These are phyloP conservation scores for Chrysosphaeria jannelii DNA, from an alignment of 2,329 filamentous ascomycete genomes.

Conservation along the genomic window DNA sequence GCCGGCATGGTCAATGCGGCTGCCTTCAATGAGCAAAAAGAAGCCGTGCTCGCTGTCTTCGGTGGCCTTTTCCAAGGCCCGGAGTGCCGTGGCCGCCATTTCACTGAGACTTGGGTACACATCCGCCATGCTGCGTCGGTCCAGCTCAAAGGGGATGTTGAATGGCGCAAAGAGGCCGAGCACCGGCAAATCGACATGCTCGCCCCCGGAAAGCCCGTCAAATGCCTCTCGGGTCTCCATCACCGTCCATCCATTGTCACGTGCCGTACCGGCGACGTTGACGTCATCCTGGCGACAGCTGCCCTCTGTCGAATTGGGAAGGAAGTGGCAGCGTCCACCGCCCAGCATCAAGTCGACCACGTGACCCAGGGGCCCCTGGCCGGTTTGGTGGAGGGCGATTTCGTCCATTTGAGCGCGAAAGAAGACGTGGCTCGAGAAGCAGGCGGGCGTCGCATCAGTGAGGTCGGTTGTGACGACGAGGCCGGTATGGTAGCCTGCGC, in stretches of 20 bases:
- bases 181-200: slow-evolving; percentile 43
- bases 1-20: slow-evolving; percentile 82
- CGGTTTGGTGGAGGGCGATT: slow-evolving; percentile 78
- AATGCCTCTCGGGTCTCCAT: slow-evolving; percentile 43
- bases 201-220: slow-evolving; percentile 37
- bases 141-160: slow-evolving; percentile 83
- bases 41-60: slow-evolving; percentile 68
- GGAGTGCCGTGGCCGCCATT: slow-evolving; percentile 64
- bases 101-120: slow-evolving; percentile 71
- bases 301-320: slow-evolving; percentile 51
- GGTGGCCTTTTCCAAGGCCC: slow-evolving; percentile 53
- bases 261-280: slow-evolving; percentile 44
- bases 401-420: slow-evolving; percentile 55
- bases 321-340: slow-evolving; percentile 75
- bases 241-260: slow-evolving; percentile 55
- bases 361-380: slow-evolving; percentile 58
- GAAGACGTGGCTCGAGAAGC: slow-evolving; percentile 73
- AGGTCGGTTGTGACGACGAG: slow-evolving; percentile 84
- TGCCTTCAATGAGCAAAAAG: slow-evolving; percentile 96
- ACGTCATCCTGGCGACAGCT: slow-evolving; percentile 55
- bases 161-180: slow-evolving; percentile 56
- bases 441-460: slow-evolving; percentile 87
- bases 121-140: slow-evolving; percentile 49
- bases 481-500: slow-evolving; percentile 71
- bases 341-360: slow-evolving; percentile 82